Evolutionary conservation across 129 eudicot species (phyloP), one percentile per base, ranked within the genome.

Genomic region (Helianthus annuus): DNA sequence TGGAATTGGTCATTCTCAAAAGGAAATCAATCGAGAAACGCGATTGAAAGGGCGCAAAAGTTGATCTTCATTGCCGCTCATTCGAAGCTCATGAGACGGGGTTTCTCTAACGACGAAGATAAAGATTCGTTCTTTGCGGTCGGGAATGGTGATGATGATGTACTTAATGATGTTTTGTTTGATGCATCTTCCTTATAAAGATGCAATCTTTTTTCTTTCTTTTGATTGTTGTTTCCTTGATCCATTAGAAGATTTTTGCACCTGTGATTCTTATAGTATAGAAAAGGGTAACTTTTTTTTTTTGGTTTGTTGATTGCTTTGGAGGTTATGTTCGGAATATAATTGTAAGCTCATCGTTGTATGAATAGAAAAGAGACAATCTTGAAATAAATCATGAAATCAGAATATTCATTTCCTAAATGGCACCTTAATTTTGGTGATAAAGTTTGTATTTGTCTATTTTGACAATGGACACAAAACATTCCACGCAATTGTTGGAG

Each of bases 91-190:
- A 83, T 80, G 72, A 80, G 82, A 48, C 66, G 85, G 49, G 95
- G 82, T 72, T 79, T 72, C 46, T 70, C 78, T 1, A 75, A 65
- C 61, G 96, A 80, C 40, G 96, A 88, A 48, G 92, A 88, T 10
- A 88, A 86, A 81, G 96, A 91, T 80, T 79, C 80, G 5, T 75
- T 86, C 61, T 88, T 82, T 49, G 67, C 83, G 15, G 69, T 77
- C 79, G 88, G 77, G 16, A 91, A 88, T 48, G 90, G 96, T 73
- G 96, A 91, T 83, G 92, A 91, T 80, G 90, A 84, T 81, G 90
- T 82, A 77, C 88, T 85, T 14, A 86, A 91, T 84, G 92, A 88
- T 57, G 92, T 88, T 79, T 80, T 81, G 80, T 88, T 86, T 82
- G 90, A 85, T 91, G 82, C 92, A 59, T 85, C 87, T 76, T 85